Conservation (phyloP, 2,329 filamentous ascomycete species). For the Drechslerella coelobrocha region DNA sequence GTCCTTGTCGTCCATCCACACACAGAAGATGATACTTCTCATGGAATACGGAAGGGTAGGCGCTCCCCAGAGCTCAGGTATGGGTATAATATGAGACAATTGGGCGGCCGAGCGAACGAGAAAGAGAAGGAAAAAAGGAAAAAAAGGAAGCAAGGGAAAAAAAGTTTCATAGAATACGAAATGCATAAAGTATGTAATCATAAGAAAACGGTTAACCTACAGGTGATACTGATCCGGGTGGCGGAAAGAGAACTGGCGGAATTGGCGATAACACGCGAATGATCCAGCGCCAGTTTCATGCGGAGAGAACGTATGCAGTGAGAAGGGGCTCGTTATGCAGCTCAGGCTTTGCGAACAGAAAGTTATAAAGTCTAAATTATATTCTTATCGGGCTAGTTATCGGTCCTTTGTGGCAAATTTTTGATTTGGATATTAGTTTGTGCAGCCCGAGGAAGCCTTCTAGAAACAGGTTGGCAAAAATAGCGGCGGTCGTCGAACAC, state of each 20-base stretch:
- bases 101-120: too few relatives aligned
- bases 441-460: neutral
- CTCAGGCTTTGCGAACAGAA: too few relatives aligned
- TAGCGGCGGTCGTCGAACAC: neutral
- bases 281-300: constrained; percentile 40
- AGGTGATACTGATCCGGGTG: constrained; percentile 30
- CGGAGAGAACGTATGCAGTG: constrained; percentile 16
- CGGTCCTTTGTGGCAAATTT: too few relatives aligned
- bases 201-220: constrained; percentile 27
- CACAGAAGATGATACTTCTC: too few relatives aligned
- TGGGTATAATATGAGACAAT: neutral
- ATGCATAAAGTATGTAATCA: constrained; percentile 9
- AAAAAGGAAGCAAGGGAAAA: constrained; percentile 4
- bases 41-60: too few relatives aligned
- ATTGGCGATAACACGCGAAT: constrained; percentile 24
- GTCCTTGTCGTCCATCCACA: too few relatives aligned
- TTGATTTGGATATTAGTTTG: too few relatives aligned
- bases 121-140: too few relatives aligned
- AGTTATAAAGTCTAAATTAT: constrained; percentile 1
- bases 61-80: too few relatives aligned
- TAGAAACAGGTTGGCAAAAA: neutral
- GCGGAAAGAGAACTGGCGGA: constrained; percentile 12
- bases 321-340: neutral
- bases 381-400: neutral
- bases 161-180: neutral